A percentile compares a stretch with the other conserved stretches of the same genome.
These are phyloP conservation scores for Symbiotaphrina buchneri DNA, from an alignment of 495 filamentous ascomycete genomes.

Conservation along the genomic window DNA sequence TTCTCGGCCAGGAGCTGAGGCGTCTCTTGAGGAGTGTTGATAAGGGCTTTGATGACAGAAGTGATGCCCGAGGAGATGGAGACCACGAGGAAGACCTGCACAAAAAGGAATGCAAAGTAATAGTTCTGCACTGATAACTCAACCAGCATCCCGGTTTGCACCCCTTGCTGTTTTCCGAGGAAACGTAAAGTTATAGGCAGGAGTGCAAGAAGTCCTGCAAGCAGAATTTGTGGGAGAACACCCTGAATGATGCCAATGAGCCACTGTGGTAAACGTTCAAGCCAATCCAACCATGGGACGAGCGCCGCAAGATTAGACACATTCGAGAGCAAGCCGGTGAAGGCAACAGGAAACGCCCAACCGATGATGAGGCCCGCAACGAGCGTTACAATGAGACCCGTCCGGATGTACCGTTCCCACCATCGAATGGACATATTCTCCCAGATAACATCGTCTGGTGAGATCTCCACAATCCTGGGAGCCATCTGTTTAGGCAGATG, in stretches of 20 bases:
- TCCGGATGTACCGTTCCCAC: slow-evolving; percentile 76
- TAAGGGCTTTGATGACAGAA: slow-evolving; percentile 35
- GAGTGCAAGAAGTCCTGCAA: slow-evolving; percentile 59
- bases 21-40: slow-evolving; percentile 25
- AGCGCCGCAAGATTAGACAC: slow-evolving; percentile 39
- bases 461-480: slow-evolving; percentile 78
- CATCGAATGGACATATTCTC: slow-evolving; percentile 94
- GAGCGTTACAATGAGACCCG: slow-evolving; percentile 35
- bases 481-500: slow-evolving; percentile 90
- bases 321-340: slow-evolving; percentile 63
- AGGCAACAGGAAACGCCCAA: slow-evolving; percentile 82
- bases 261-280: slow-evolving; percentile 35
- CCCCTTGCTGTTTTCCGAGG: slow-evolving; percentile 52
- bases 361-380: slow-evolving; percentile 62
- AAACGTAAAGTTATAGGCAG: slow-evolving; percentile 61
- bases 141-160: slow-evolving; percentile 59
- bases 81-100: slow-evolving; percentile 86
- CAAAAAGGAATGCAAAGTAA: slow-evolving; percentile 88
- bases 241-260: slow-evolving; percentile 59
- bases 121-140: slow-evolving; percentile 73
- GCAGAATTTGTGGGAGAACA: slow-evolving; percentile 58
- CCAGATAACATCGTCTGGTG: slow-evolving; percentile 87
- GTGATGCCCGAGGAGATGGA: slow-evolving; percentile 69
- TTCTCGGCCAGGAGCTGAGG: slow-evolving; percentile 57
- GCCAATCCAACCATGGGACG: slow-evolving; percentile 48